phyloP scores from a whole-genome alignment of 805 yeast species.

The Candida cerambycidarum region DNA sequence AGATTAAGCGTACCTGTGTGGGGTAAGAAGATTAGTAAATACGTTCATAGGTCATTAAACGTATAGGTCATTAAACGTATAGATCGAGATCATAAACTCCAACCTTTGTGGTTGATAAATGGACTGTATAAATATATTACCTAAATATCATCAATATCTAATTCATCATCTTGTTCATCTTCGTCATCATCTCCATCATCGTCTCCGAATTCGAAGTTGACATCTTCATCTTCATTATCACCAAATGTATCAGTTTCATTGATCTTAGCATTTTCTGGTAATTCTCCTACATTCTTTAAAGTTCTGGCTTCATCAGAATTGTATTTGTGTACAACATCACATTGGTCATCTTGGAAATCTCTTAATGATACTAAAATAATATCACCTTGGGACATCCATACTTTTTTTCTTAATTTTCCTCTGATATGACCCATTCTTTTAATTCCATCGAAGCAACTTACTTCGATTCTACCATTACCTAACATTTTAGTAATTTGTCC shows the following conservation, averaged over 20 bases:
- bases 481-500: slow-evolving; percentile 98
- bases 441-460: slow-evolving; percentile 89
- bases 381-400: slow-evolving; percentile 99
- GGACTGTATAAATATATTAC: not conserved
- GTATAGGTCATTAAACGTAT: not conserved
- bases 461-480: slow-evolving; percentile 97
- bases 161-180: slow-evolving; percentile 60
- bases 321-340: slow-evolving; percentile 96
- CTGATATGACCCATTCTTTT: slow-evolving; percentile 97
- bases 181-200: slow-evolving; percentile 78
- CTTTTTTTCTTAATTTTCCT: slow-evolving; percentile 99
- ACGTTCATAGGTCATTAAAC: not conserved
- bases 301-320: slow-evolving; percentile 98
- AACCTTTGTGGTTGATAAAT: too few species aligned
- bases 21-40: too few species aligned
- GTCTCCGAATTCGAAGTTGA: slow-evolving; percentile 96
- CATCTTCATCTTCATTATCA: slow-evolving; percentile 95
- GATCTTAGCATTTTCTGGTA: slow-evolving; percentile 95
- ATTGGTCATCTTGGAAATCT: slow-evolving; percentile 97
- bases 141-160: slow-evolving; percentile 95
- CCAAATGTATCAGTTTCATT: slow-evolving; percentile 97
- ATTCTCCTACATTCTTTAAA: slow-evolving; percentile 90
- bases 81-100: too few species aligned
- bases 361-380: slow-evolving; percentile 92
- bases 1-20: too few species aligned